These are phyloP conservation scores for Aspergillus fijiensis DNA, from an alignment of 2,329 filamentous ascomycete species.

Conservation along the genomic window DNA sequence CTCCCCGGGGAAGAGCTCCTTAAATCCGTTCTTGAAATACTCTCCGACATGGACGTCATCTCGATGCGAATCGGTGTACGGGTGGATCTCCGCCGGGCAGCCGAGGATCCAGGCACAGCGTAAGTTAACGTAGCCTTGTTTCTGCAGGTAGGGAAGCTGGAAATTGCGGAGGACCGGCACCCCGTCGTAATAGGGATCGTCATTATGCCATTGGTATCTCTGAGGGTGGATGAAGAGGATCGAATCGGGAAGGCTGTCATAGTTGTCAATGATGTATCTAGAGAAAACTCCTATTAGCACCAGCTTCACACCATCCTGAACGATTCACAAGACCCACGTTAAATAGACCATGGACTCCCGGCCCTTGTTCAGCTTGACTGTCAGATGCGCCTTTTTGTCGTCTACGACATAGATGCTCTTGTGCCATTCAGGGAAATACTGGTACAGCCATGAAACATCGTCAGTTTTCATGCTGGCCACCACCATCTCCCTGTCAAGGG, in stretches of 20 bases:
- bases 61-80: conserved; percentile 43
- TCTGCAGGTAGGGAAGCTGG: conserved; percentile 49
- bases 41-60: conserved; percentile 50
- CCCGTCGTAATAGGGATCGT: conserved; percentile 54
- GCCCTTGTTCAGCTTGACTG: conserved; percentile 48
- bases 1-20: conserved; percentile 47
- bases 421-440: conserved; percentile 48
- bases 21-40: conserved; percentile 51
- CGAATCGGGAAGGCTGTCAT: conserved; percentile 41
- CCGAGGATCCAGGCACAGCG: conserved; percentile 55
- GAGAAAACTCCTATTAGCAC: neutral
- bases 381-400: conserved; percentile 48
- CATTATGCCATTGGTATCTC: conserved; percentile 51
- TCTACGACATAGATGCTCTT: conserved; percentile 58
- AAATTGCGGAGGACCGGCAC: conserved; percentile 50
- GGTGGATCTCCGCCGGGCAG: conserved; percentile 53
- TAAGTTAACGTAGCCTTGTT: conserved; percentile 55
- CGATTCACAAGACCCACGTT: conserved; percentile 32
- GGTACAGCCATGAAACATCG: conserved; percentile 41
- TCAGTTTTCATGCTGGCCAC: conserved; percentile 43
- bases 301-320: neutral
- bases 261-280: conserved; percentile 47
- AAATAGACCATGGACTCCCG: conserved; percentile 47
- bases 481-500: conserved; percentile 34
- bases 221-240: conserved; percentile 44